Conservation (phyloP, 192 early-diverging fungal species). For the Backusella westeae region DNA sequence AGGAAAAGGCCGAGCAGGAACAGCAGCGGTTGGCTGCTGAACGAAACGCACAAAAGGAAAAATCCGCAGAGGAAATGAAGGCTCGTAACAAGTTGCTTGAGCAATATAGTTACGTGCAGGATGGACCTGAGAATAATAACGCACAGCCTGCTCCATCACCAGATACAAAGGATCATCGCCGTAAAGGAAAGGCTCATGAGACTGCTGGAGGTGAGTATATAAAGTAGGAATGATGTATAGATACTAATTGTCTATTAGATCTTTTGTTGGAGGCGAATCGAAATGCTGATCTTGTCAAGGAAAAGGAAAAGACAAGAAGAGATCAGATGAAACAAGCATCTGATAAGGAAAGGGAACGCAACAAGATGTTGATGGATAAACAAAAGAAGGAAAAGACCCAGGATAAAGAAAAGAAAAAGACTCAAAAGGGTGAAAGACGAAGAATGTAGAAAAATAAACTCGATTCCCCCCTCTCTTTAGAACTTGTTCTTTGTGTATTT, state of each 20-base stretch:
- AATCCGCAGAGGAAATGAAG: slow-evolving; percentile 39
- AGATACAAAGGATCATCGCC: not conserved
- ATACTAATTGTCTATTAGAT: slow-evolving; percentile 9
- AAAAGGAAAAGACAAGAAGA: slow-evolving; percentile 52
- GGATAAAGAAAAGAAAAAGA: slow-evolving; percentile 42
- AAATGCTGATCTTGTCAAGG: slow-evolving; percentile 58
- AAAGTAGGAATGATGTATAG: not conserved
- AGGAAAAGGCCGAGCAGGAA: not conserved
- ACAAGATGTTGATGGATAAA: slow-evolving; percentile 50
- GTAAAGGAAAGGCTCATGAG: not conserved
- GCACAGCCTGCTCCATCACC: not conserved
- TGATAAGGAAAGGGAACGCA: slow-evolving; percentile 54
- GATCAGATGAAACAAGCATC: slow-evolving; percentile 46
- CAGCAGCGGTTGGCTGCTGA: not conserved
- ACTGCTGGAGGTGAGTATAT: not conserved
- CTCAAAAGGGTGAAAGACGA: slow-evolving; percentile 51
- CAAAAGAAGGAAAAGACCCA: slow-evolving; percentile 47
- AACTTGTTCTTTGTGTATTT: too few species aligned
- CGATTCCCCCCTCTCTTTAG: too few species aligned
- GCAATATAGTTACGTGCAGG: slow-evolving; percentile 64
- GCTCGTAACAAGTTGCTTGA: slow-evolving; percentile 47
- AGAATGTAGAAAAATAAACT: slow-evolving; percentile 36
- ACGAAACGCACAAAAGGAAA: not conserved
- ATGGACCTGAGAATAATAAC: slow-evolving; percentile 47
- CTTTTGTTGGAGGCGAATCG: slow-evolving; percentile 49